Percentiles rank a stretch among this genome's conserved stretches.
Conservation (phyloP, 495 filamentous ascomycete species). For the Aspergillus wentii region DNA sequence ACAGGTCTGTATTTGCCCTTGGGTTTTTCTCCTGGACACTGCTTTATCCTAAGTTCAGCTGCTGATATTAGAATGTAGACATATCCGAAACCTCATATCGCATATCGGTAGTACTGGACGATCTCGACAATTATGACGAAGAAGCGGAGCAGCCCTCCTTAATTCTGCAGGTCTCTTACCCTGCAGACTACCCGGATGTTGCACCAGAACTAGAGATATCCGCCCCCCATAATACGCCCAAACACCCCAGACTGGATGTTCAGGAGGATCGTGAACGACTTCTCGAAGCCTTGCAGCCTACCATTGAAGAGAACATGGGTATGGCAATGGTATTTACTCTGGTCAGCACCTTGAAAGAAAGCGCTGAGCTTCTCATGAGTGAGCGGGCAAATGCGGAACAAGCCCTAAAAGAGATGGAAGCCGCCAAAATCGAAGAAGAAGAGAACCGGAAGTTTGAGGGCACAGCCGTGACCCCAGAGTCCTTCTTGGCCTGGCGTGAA, state of each 20-base stretch:
- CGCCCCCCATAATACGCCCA: slow-evolving; percentile 61
- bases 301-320: slow-evolving; percentile 83
- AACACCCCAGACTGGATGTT: slow-evolving; percentile 57
- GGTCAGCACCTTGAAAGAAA: slow-evolving; percentile 79
- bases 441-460: slow-evolving; percentile 97
- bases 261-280: slow-evolving; percentile 67
- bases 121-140: slow-evolving; percentile 56
- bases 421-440: slow-evolving; percentile 72
- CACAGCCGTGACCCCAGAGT: slow-evolving; percentile 77
- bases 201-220: slow-evolving; percentile 75
- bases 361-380: slow-evolving; percentile 70
- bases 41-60: too few species aligned
- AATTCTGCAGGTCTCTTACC: slow-evolving; percentile 77
- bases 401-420: slow-evolving; percentile 57
- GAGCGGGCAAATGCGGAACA: slow-evolving; percentile 62
- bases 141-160: slow-evolving; percentile 48
- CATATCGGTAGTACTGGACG: slow-evolving; percentile 76
- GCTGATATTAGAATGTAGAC: slow-evolving; percentile 44
- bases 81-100: slow-evolving; percentile 82
- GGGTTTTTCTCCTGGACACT: too few species aligned
- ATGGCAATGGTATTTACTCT: slow-evolving; percentile 99
- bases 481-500: slow-evolving; percentile 77
- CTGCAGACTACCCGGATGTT: slow-evolving; percentile 79
- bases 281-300: slow-evolving; percentile 59
- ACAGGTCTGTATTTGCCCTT: too few species aligned